Conservation (phyloP, 345 rosid species). For the Corymbia maculata region DNA sequence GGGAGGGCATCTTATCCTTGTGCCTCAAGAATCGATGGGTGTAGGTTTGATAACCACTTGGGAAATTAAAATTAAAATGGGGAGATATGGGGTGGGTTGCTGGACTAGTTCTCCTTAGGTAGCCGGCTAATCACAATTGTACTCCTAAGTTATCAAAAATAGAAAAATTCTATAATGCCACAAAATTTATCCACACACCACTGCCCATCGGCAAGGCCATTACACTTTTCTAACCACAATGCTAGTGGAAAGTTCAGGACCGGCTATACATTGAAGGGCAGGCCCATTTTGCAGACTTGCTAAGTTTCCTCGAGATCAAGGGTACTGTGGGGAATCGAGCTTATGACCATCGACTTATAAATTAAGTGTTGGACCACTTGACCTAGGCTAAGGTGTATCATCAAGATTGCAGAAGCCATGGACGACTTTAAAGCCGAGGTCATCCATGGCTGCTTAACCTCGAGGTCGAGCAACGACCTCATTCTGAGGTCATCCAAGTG, state of each 20-base stretch:
- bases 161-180: not conserved
- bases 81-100: fast-evolving
- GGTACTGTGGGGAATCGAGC: not conserved
- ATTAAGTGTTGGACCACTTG: not conserved
- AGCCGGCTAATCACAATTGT: fast-evolving
- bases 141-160: not conserved
- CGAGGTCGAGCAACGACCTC: too few species aligned
- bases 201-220: not conserved
- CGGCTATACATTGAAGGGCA: not conserved
- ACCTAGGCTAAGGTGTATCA: not conserved
- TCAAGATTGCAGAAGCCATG: not conserved
- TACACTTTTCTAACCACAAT: not conserved
- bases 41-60: not conserved
- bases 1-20: not conserved
- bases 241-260: not conserved
- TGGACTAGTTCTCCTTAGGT: not conserved
- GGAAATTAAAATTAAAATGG: not conserved
- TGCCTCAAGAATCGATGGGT: not conserved
- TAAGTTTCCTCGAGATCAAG: not conserved
- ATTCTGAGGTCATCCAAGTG: not conserved
- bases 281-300: not conserved
- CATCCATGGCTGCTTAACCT: too few species aligned
- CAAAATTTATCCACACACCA: not conserved
- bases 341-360: not conserved
- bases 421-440: not conserved